Conservation (phyloP, 331 rosid species). For the Erythrophleum ivorense region DNA sequence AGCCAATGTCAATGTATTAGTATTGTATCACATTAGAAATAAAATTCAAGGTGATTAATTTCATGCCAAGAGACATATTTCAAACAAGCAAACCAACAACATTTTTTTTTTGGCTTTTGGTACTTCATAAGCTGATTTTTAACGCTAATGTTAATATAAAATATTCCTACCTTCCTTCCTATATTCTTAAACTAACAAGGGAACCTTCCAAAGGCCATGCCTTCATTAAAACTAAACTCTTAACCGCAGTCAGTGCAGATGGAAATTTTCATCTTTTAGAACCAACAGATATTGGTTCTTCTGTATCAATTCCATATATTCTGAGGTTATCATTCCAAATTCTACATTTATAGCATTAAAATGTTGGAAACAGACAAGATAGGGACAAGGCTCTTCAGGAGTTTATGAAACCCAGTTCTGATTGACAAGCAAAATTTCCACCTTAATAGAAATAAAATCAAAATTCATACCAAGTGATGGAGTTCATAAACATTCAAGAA, state of each 20-base stretch:
- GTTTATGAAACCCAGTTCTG: background rate
- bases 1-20: background rate
- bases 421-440: background rate
- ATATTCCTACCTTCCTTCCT: background rate
- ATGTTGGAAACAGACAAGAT: no score
- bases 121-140: background rate
- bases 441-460: background rate
- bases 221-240: no score
- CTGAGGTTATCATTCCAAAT: background rate
- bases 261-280: background rate
- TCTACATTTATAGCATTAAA: background rate
- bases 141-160: no score
- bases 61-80: no score
- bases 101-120: background rate
- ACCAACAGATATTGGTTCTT: background rate
- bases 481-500: constrained; percentile 20
- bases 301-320: background rate
- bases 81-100: no score
- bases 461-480: background rate
- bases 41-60: background rate
- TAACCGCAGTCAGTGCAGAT: no score
- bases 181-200: background rate
- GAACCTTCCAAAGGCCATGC: background rate
- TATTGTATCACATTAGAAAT: no score
- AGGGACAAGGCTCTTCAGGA: no score